Conservation (phyloP, 345 rosid genomes). For the Melastoma malabathricum region DNA sequence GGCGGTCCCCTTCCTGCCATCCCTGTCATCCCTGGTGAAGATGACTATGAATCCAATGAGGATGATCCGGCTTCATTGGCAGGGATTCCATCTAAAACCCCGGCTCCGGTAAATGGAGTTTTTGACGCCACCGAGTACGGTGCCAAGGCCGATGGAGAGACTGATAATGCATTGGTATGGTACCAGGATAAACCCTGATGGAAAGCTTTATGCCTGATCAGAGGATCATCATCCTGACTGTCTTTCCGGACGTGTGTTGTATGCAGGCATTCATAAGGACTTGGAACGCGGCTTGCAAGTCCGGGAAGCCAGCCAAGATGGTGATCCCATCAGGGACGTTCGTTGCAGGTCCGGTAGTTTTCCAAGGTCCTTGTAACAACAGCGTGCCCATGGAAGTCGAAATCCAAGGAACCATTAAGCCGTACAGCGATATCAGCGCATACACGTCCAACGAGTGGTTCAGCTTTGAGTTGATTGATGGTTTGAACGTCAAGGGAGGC, state of each 20-base stretch:
- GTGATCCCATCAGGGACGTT: conserved; percentile 33
- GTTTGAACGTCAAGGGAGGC: conserved; percentile 44
- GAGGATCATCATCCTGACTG: no score
- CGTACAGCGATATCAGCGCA: conserved; percentile 17
- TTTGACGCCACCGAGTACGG: conserved; percentile 32
- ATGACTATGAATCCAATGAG: no score
- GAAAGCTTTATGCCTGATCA: neutral
- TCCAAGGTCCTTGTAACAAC: conserved; percentile 48
- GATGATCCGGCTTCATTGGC: no score
- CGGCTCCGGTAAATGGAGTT: neutral
- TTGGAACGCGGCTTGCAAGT: conserved; percentile 42
- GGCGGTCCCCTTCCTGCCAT: no score
- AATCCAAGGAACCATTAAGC: conserved; percentile 31
- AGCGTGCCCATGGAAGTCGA: conserved; percentile 20
- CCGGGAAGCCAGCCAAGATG: conserved; percentile 28
- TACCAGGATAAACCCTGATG: no score
- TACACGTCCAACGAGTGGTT: conserved; percentile 30
- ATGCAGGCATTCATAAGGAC: conserved; percentile 37
- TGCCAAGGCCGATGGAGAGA: conserved; percentile 25
- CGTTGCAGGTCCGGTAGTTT: conserved; percentile 26
- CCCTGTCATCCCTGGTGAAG: no score
- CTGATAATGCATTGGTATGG: conserved; percentile 23
- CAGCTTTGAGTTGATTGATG: conserved; percentile 27
- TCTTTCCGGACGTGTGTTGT: no score
- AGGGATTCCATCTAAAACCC: no score